Evolutionary conservation across 306 rosid species (phyloP).

Genomic region (Spatholobus suberectus): DNA sequence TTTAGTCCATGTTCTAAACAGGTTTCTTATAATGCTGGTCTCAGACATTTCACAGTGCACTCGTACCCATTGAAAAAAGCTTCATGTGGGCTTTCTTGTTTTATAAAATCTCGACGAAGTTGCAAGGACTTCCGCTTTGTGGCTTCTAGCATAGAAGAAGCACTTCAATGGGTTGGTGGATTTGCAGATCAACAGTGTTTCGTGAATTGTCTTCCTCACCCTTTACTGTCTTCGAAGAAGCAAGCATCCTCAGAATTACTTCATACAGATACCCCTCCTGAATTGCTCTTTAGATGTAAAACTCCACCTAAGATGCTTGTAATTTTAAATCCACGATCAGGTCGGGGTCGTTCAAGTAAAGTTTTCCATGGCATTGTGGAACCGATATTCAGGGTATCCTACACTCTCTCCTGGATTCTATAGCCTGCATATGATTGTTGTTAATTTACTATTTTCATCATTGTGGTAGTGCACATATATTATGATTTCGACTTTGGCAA

Average conservation of each 20-base stretch:
- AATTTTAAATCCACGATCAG: conserved; percentile 95
- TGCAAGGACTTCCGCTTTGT: conserved; percentile 82
- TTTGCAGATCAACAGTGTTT: conserved; percentile 98
- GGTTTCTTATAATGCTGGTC: conserved; percentile 95
- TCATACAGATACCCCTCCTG: conserved; percentile 89
- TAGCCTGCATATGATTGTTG: conserved; percentile 27
- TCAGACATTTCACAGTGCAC: conserved; percentile 92
- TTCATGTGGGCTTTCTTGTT: conserved; percentile 81
- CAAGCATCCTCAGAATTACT: conserved; percentile 92
- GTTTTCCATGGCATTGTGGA: conserved; percentile 86
- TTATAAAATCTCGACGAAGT: conserved; percentile 71
- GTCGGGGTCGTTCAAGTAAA: conserved; percentile 96
- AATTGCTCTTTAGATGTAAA: conserved; percentile 91
- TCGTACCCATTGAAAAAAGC: conserved; percentile 79
- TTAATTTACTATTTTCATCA: conserved; percentile 28
- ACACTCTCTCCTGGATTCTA: background rate
- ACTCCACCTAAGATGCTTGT: conserved; percentile 95
- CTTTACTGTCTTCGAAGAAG: conserved; percentile 90
- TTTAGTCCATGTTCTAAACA: conserved; percentile 56
- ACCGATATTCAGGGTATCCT: conserved; percentile 86
- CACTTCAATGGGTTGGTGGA: conserved; percentile 96
- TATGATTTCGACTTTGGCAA: background rate
- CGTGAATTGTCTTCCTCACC: conserved; percentile 95
- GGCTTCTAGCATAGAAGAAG: conserved; percentile 87
- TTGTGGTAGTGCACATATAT: background rate